These are phyloP conservation scores for Tilletiopsis washingtonensis DNA, from an alignment of 1,284 basidiomycete genomes.

Conservation along the genomic window DNA sequence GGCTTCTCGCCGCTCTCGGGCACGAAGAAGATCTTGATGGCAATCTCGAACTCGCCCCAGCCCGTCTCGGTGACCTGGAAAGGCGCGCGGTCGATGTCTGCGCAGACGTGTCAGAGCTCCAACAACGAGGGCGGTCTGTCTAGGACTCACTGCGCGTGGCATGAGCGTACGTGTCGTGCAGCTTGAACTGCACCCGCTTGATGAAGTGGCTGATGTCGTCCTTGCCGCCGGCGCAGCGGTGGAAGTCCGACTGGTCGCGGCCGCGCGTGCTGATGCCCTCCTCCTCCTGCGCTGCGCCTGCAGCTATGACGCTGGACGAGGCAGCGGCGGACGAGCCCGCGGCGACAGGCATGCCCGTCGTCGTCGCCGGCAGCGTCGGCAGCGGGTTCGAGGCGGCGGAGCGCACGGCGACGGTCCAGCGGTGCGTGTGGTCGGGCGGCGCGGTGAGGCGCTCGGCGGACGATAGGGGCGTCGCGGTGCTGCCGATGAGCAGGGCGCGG, in stretches of 20 bases:
- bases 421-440: constrained; percentile 75
- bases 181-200: constrained; percentile 90
- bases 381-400: constrained; percentile 51
- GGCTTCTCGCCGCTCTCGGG: constrained; percentile 86
- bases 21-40: constrained; percentile 87
- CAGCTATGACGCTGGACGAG: not conserved
- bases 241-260: constrained; percentile 39
- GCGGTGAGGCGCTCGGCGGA: constrained; percentile 62
- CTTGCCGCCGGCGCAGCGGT: constrained; percentile 43
- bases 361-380: constrained; percentile 34
- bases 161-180: constrained; percentile 92
- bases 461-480: constrained; percentile 76
- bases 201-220: constrained; percentile 46
- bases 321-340: not conserved
- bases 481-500: constrained; percentile 90
- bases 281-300: not conserved
- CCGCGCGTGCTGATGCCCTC: constrained; percentile 28
- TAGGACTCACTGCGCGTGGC: constrained; percentile 69
- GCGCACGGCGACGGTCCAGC: constrained; percentile 92
- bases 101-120: not conserved
- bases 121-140: not conserved
- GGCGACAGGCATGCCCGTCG: constrained; percentile 10
- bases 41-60: constrained; percentile 98
- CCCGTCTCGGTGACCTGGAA: constrained; percentile 94
- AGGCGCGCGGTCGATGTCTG: constrained; percentile 84